Evolutionary conservation across 352 stramenopile genomes (phyloP), one percentile per base, ranked within the genome.

Genomic region (Phytophthora melonis): DNA sequence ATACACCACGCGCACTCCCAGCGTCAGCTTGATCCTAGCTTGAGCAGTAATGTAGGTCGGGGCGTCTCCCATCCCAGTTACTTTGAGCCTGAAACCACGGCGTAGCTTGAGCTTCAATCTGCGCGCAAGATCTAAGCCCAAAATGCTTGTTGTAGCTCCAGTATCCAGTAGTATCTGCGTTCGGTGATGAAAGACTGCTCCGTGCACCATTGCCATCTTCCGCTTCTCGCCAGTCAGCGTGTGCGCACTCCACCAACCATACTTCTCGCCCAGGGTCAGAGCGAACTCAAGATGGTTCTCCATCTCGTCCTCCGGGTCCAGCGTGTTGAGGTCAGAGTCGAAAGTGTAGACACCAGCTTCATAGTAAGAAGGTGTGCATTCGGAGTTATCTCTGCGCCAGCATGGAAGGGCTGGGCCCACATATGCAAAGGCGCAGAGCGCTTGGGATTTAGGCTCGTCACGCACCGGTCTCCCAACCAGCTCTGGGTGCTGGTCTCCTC

Each of bases 81-180:
- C 63, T 5, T 6, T 10, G 41, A 76, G 36, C 2, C 13, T 21
- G 8, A 27, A 9, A 2, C 54, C 25, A 9, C 52, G 10, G 34
- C 19, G 36, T 13, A 80, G 13, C 23, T 66, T 61, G 13, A 80
- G 63, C 32, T 62, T 68, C 3, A 77, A 54, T n/a, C 57, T 68
- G 55, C 74, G 68, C 27, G 74, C 69, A 61, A 81, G 53, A 13
- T 73, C 66, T 10, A 75, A 32, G 7, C 74, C 75, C 10, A 81
- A 18, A 14, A 78, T 81, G 41, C 74, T 75, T 13, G 58, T 73
- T 0, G 65, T 66, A 13, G 69, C 66, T 18, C 72, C 72, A 0
- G 72, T 65, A 45, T 79, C 68, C 6, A 79, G 49, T 1, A 79
- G 19, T 11, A 74, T 66, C 8, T 9, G 23, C 4, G 43, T 50